A percentile compares a stretch with the other conserved stretches of the same genome.
phyloP scores from a whole-genome alignment of 2,329 filamentous ascomycete species.

The Fusarium sp. region DNA sequence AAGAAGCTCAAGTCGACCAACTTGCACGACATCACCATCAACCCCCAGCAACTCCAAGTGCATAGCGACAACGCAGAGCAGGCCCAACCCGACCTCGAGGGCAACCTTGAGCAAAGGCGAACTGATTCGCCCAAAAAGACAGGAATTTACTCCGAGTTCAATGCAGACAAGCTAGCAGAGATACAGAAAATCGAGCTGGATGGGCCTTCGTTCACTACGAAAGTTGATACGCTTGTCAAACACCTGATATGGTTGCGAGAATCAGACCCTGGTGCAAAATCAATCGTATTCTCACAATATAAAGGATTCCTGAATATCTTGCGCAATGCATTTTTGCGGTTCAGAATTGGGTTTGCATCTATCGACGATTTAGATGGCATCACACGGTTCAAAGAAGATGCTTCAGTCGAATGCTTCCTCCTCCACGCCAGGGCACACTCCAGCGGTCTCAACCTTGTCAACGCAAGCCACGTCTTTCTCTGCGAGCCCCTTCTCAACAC shows the following conservation, averaged over 20 bases:
- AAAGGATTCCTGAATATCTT: conserved; percentile 84
- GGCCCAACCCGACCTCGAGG: conserved; percentile 15
- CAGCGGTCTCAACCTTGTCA: conserved; percentile 90
- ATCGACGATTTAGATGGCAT: conserved; percentile 79
- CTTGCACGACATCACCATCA: conserved; percentile 88
- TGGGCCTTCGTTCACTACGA: conserved; percentile 84
- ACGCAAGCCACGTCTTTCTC: conserved; percentile 93
- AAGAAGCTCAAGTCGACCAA: conserved; percentile 72
- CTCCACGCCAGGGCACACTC: conserved; percentile 91
- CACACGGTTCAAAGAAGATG: conserved; percentile 80
- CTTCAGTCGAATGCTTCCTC: conserved; percentile 83
- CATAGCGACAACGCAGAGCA: conserved; percentile 56
- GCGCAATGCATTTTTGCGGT: conserved; percentile 74
- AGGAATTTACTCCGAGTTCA: conserved; percentile 83
- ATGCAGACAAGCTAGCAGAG: conserved; percentile 76
- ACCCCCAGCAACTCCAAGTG: conserved; percentile 78
- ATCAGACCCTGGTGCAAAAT: conserved; percentile 88
- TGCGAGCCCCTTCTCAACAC: conserved; percentile 96
- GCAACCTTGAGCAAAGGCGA: conserved; percentile 32
- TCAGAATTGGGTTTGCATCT: conserved; percentile 79
- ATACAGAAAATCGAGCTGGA: conserved; percentile 86
- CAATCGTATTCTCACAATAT: conserved; percentile 93
- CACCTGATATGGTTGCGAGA: conserved; percentile 89
- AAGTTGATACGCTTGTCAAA: conserved; percentile 85
- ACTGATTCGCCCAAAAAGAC: conserved; percentile 51